These are phyloP conservation scores for Pisolithus sp. DNA, from an alignment of 768 basidiomycete genomes.

Conservation along the genomic window DNA sequence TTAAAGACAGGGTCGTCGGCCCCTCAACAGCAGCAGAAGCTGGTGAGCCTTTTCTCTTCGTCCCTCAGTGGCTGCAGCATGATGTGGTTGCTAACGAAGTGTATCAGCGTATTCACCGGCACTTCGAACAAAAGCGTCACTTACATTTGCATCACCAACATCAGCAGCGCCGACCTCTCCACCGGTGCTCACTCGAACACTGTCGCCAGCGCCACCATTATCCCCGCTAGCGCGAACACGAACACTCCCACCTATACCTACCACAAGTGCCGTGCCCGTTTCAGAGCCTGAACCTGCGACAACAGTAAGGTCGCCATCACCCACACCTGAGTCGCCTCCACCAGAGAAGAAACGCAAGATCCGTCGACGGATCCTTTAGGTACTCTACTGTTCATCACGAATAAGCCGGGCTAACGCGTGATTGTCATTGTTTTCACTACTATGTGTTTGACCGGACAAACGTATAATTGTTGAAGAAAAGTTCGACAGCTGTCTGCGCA, in stretches of 20 bases:
- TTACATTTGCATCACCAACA: neutral
- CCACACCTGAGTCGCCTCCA: constrained; percentile 2
- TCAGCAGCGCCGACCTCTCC: neutral
- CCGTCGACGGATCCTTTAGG: constrained; percentile 20
- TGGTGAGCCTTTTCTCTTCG: neutral
- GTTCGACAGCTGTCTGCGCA: no score
- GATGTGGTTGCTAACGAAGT: neutral
- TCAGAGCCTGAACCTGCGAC: neutral
- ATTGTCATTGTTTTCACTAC: neutral
- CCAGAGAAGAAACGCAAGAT: constrained; percentile 26
- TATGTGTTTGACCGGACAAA: neutral
- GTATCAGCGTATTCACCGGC: neutral
- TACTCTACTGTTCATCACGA: constrained; percentile 16
- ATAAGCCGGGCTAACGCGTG: neutral
- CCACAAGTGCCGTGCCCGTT: constrained; percentile 3
- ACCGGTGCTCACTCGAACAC: neutral
- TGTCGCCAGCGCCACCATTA: neutral
- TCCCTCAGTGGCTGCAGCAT: no score
- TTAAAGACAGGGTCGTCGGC: neutral
- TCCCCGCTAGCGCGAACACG: neutral
- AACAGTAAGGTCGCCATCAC: neutral
- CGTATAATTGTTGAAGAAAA: neutral
- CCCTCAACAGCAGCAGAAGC: neutral
- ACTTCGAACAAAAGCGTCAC: neutral
- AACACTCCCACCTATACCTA: constrained; percentile 7